Evolutionary conservation across 2,329 filamentous ascomycete genomes (phyloP).

Genomic region (Periconia macrospinosa): DNA sequence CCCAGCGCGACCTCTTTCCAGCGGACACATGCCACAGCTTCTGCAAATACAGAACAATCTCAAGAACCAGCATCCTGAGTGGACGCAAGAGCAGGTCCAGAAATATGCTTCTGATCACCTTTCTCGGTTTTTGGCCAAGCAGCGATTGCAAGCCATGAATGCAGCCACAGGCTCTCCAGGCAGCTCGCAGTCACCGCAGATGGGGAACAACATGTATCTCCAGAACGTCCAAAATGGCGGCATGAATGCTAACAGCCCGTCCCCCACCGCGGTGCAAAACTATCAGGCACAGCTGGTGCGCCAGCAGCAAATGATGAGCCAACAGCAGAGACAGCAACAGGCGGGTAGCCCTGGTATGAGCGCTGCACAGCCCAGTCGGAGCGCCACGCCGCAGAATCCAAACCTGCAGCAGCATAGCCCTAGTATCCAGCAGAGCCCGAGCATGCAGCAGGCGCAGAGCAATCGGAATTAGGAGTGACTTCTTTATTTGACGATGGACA

Average conservation of each 20-base stretch:
- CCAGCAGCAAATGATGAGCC: conserved; percentile 42
- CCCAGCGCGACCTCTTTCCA: conserved; percentile 31
- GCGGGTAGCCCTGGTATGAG: conserved; percentile 36
- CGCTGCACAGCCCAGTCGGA: conserved; percentile 37
- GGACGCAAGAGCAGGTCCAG: conserved; percentile 36
- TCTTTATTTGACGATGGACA: not conserved
- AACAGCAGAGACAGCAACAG: conserved; percentile 33
- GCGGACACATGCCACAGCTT: conserved; percentile 38
- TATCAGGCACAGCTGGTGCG: conserved; percentile 42
- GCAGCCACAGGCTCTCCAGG: conserved; percentile 38
- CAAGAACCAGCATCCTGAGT: conserved; percentile 41
- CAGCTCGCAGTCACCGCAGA: conserved; percentile 28
- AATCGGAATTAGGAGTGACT: not conserved
- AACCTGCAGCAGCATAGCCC: conserved; percentile 30
- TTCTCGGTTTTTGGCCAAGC: conserved; percentile 32
- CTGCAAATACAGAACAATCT: conserved; percentile 34
- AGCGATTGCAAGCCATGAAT: conserved; percentile 41
- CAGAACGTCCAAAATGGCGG: conserved; percentile 26
- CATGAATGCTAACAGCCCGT: conserved; percentile 30
- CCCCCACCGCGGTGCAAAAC: conserved; percentile 37
- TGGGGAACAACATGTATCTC: conserved; percentile 38
- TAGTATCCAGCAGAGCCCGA: conserved; percentile 26
- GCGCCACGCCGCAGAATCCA: conserved; percentile 43
- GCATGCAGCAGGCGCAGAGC: conserved; percentile 35
- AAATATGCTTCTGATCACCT: conserved; percentile 41